Conservation (phyloP, 2,329 filamentous ascomycete genomes). For the Clarireedia sp. region DNA sequence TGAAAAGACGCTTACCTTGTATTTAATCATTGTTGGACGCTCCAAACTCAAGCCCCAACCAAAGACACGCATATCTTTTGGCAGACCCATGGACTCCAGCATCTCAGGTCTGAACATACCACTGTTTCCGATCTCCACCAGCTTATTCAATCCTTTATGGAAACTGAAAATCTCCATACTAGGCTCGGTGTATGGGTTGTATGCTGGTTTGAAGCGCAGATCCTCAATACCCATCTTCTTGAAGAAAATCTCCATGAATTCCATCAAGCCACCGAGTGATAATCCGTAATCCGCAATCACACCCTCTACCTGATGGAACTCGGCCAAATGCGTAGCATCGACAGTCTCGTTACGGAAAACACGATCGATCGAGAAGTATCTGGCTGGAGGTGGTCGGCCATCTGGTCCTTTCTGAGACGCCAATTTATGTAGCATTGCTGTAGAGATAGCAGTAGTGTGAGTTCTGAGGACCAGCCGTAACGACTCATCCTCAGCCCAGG, state of each 20-base stretch:
- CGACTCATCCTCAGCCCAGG: slow-evolving; percentile 83
- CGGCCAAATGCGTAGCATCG: slow-evolving; percentile 90
- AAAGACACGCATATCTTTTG: slow-evolving; percentile 85
- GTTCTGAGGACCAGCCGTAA: slow-evolving; percentile 84
- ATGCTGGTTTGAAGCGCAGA: slow-evolving; percentile 93
- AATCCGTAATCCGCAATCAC: slow-evolving; percentile 96
- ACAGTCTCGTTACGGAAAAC: slow-evolving; percentile 98
- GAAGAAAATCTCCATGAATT: slow-evolving; percentile 94
- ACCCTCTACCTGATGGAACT: slow-evolving; percentile 98
- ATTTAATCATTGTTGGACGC: slow-evolving; percentile 73
- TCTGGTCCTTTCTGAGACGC: slow-evolving; percentile 72
- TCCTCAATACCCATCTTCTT: slow-evolving; percentile 83
- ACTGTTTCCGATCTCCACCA: slow-evolving; percentile 95
- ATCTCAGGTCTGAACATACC: slow-evolving; percentile 99
- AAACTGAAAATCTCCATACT: slow-evolving; percentile 98
- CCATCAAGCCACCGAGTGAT: slow-evolving; percentile 86
- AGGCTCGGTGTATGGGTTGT: slow-evolving; percentile 92
- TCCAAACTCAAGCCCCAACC: slow-evolving; percentile 90
- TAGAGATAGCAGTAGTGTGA: slow-evolving; percentile 88
- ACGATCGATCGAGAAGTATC: slow-evolving; percentile 97
- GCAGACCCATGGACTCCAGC: slow-evolving; percentile 89
- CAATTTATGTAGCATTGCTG: slow-evolving; percentile 84
- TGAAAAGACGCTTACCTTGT: slow-evolving; percentile 21
- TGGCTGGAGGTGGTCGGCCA: slow-evolving; percentile 58
- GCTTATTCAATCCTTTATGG: slow-evolving; percentile 80